A percentile compares a stretch with the other conserved stretches of the same genome.
phyloP scores from a whole-genome alignment of 2,329 filamentous ascomycete genomes.

The Ceratocystis cubensis region DNA sequence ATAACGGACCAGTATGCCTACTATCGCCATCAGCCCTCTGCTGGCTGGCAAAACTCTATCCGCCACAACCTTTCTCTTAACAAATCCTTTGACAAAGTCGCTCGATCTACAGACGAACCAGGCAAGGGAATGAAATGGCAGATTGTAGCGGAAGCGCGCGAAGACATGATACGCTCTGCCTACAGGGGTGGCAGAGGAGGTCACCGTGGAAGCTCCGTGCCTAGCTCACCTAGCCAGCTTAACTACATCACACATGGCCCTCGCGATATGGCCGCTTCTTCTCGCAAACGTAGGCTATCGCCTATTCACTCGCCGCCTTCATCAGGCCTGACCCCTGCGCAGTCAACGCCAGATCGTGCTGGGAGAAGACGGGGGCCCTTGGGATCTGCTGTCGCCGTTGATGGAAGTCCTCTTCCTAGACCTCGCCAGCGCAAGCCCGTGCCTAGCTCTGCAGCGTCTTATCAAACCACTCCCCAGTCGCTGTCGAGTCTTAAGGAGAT shows the following conservation, averaged over 20 bases:
- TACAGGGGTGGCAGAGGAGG: slow-evolving; percentile 49
- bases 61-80: slow-evolving; percentile 92
- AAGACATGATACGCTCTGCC: slow-evolving; percentile 73
- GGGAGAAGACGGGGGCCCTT: slow-evolving; percentile 24
- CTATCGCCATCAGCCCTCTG: slow-evolving; percentile 63
- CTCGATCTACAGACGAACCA: slow-evolving; percentile 83
- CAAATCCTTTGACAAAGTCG: slow-evolving; percentile 87
- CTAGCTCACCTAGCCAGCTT: slow-evolving; percentile 52
- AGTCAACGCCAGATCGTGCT: slow-evolving; percentile 46
- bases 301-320: slow-evolving; percentile 44
- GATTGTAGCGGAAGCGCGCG: slow-evolving; percentile 68
- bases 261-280: slow-evolving; percentile 42
- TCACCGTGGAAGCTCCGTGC: slow-evolving; percentile 55
- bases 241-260: slow-evolving; percentile 49
- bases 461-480: slow-evolving; percentile 34
- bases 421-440: slow-evolving; percentile 28
- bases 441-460: slow-evolving; percentile 23
- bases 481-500: slow-evolving; percentile 28
- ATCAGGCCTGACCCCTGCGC: slow-evolving; percentile 37
- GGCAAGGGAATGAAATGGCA: slow-evolving; percentile 99
- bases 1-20: slow-evolving; percentile 88
- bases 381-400: slow-evolving; percentile 33
- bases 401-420: slow-evolving; percentile 50
- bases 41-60: slow-evolving; percentile 98
- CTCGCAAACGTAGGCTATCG: slow-evolving; percentile 45